Conservation (phyloP, 352 stramenopile genomes). For the Phytophthora nicotianae region DNA sequence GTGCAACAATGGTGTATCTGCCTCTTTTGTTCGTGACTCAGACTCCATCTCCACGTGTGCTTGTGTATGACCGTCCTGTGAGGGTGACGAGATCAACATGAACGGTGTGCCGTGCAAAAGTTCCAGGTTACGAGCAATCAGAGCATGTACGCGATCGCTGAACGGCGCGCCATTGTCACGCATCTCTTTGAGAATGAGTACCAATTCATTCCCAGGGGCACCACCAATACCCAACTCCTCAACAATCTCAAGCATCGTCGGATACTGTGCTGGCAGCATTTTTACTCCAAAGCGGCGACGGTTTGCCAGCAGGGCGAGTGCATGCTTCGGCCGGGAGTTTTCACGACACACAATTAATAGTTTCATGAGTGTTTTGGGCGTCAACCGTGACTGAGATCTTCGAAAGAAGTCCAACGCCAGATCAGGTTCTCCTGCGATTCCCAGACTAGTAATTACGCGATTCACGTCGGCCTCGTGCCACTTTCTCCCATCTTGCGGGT, state of each 20-base stretch:
- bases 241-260: slow-evolving; percentile 50
- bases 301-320: slow-evolving; percentile 55
- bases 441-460: slow-evolving; percentile 57
- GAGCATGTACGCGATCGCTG: slow-evolving; percentile 28
- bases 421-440: slow-evolving; percentile 39
- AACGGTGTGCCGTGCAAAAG: slow-evolving; percentile 37
- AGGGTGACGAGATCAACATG: slow-evolving; percentile 13
- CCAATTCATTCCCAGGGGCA: slow-evolving; percentile 39
- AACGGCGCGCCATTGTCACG: slow-evolving; percentile 28
- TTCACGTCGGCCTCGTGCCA: slow-evolving; percentile 59
- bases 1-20: slow-evolving; percentile 26
- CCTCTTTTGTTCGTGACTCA: slow-evolving; percentile 28
- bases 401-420: slow-evolving; percentile 70
- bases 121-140: slow-evolving; percentile 48
- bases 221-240: slow-evolving; percentile 39
- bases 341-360: slow-evolving; percentile 51
- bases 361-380: slow-evolving; percentile 46
- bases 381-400: slow-evolving; percentile 49
- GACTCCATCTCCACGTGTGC: background rate
- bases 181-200: slow-evolving; percentile 52
- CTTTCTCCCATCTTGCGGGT: slow-evolving; percentile 30
- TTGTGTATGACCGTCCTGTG: background rate
- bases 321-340: slow-evolving; percentile 50
- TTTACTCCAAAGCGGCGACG: slow-evolving; percentile 56
- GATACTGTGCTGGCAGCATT: slow-evolving; percentile 47